A percentile compares a stretch with the other conserved stretches of the same genome.
Evolutionary conservation across 352 stramenopile species (phyloP).

Genomic region (Halophytophthora polymorphica): DNA sequence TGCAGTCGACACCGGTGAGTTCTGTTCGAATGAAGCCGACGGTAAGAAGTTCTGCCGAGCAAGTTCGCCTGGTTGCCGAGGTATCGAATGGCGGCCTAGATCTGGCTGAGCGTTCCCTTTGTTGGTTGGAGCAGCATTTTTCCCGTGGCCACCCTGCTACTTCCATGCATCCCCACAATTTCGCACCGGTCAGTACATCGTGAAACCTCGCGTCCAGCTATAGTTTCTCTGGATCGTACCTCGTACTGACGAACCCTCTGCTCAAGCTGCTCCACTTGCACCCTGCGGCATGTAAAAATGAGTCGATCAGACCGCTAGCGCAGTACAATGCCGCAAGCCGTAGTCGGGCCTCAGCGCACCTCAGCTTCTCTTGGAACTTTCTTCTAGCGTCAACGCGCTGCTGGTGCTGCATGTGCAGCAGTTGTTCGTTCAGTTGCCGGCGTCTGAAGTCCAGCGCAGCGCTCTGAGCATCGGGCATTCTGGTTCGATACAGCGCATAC

Average conservation of each 20-base stretch:
- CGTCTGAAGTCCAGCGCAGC: constrained; percentile 9
- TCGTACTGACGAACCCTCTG: constrained; percentile 25
- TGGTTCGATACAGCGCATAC: constrained; percentile 3
- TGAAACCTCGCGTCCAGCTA: no score
- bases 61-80: not conserved
- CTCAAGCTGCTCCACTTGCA: constrained; percentile 32
- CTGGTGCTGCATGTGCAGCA: constrained; percentile 26
- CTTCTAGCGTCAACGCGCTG: constrained; percentile 10
- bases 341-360: constrained; percentile 6
- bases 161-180: no score
- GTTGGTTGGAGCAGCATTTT: no score
- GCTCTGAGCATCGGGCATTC: constrained; percentile 5
- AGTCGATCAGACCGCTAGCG: not conserved
- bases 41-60: no score
- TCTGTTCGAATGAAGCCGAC: no score
- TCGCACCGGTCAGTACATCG: no score
- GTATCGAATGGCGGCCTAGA: not conserved
- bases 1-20: no score
- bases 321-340: not conserved
- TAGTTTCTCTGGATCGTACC: constrained; percentile 5
- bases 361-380: constrained; percentile 21
- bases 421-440: constrained; percentile 21
- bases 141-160: no score
- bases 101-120: no score
- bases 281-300: constrained; percentile 9